These are phyloP conservation scores for Sphaerobolus stellatus DNA, from an alignment of 1,284 basidiomycete species.

Conservation along the genomic window DNA sequence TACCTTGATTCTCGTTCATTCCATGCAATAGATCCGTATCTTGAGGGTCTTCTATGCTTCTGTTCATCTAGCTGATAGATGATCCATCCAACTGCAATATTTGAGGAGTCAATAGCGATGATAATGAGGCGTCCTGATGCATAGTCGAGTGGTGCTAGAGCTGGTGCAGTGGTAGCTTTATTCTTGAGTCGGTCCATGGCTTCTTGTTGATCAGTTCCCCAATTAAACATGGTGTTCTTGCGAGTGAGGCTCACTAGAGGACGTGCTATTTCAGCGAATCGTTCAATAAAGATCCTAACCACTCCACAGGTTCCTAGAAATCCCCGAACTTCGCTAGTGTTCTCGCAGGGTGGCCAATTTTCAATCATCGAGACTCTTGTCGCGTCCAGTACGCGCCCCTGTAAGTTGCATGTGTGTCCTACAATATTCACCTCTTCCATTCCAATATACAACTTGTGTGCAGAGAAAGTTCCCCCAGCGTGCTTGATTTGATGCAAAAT, in stretches of 20 bases:
- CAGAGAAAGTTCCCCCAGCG: slow-evolving; percentile 22
- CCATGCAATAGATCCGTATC: slow-evolving; percentile 14
- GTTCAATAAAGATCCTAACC: slow-evolving; percentile 30
- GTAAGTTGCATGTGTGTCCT: slow-evolving; percentile 20
- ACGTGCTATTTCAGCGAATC: slow-evolving; percentile 24
- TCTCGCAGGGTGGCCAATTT: slow-evolving; percentile 25
- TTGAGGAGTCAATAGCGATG: slow-evolving; percentile 36
- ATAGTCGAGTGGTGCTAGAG: slow-evolving; percentile 34
- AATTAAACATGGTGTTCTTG: slow-evolving; percentile 26
- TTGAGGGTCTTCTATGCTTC: neutral
- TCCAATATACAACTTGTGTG: slow-evolving; percentile 18
- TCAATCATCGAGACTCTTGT: slow-evolving; percentile 27
- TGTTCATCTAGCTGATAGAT: slow-evolving; percentile 8
- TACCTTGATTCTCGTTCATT: slow-evolving; percentile 13
- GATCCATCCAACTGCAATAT: slow-evolving; percentile 25
- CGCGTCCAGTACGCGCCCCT: slow-evolving; percentile 18
- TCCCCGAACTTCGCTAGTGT: slow-evolving; percentile 27
- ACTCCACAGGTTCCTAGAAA: slow-evolving; percentile 31
- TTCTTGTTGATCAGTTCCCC: slow-evolving; percentile 23
- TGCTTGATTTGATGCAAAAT: slow-evolving; percentile 24
- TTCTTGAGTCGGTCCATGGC: slow-evolving; percentile 32
- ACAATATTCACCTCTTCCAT: slow-evolving; percentile 17
- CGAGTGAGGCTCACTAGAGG: slow-evolving; percentile 27
- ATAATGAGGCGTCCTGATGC: slow-evolving; percentile 25
- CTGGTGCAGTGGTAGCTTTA: slow-evolving; percentile 22